Conservation (phyloP, 176 grass and related monocot species). For the Chloris gayana region DNA sequence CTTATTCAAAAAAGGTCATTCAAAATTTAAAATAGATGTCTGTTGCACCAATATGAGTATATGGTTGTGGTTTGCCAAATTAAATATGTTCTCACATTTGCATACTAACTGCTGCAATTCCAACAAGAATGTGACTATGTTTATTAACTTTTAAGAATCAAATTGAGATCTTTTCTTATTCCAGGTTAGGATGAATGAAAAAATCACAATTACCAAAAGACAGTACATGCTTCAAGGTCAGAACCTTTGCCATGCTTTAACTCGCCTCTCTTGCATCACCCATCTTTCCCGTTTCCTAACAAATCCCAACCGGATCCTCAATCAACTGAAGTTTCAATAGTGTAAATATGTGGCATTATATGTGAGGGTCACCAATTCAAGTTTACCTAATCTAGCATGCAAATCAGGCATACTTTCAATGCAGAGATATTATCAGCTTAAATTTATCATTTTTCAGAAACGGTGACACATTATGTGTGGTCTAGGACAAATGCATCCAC, state of each 20-base stretch:
- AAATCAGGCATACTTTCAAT: not conserved
- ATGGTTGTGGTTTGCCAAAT: not conserved
- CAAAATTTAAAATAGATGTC: not conserved
- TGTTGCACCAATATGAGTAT: not conserved
- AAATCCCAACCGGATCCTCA: constrained; percentile 57
- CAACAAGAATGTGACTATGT: not conserved
- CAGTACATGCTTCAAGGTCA: constrained; percentile 46
- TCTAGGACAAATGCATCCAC: not conserved
- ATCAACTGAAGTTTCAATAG: constrained; percentile 44
- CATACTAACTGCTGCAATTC: not conserved
- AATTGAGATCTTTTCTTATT: not conserved
- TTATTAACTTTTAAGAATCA: not conserved
- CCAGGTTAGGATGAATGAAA: not conserved
- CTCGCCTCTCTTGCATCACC: constrained; percentile 60
- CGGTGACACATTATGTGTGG: not conserved
- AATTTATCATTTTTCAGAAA: not conserved
- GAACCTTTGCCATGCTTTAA: constrained; percentile 48
- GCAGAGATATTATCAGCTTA: not conserved
- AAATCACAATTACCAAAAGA: constrained; percentile 32
- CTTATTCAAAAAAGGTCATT: not conserved
- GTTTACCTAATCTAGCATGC: not conserved
- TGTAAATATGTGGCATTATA: constrained; percentile 5
- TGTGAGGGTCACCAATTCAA: not conserved
- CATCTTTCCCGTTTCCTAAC: constrained; percentile 76
- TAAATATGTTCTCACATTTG: not conserved